Base-by-base conservation (phyloP, 2,329 filamentous ascomycete genomes). In the Penicillium sclerotiorum region DNA sequence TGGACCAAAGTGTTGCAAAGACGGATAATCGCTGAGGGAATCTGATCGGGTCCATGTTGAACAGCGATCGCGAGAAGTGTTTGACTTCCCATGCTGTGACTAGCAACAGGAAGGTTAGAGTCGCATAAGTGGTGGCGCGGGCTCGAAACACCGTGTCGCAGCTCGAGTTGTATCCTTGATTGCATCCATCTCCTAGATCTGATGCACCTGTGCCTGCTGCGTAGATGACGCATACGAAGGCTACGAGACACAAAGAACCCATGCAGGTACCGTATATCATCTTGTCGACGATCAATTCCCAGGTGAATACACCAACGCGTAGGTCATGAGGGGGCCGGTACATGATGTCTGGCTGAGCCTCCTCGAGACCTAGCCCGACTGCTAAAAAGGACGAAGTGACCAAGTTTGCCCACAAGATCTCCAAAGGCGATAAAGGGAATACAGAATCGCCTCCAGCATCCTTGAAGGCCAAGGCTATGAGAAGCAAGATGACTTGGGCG, bases 341-440 rank as follows among this genome's bases (percentile, higher is more conserved):
- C 83, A 95, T 90, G 49, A 95, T 85, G 61, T 92, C 87, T 2
- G 82, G 79, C 0, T 86, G 83, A 0, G 88, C 88, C 43, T 81
- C 77, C 69, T 95, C 90, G 39, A 90, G 85, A 8, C 90, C 90
- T 0, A 95, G 83, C 18, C 90, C 91, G 69, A 95, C 90, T 40
- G 90, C 91, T 1, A 90, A 88, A 70, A 94, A 86, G 18, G 87
- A 89, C 20, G 88, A 93, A 0, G 91, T 95, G 39, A 94, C 81
- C 81, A 95, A 89, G 70, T 95, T 95, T 66, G 95, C 89, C 90
- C 90, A 95, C 49, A 95, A 80, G 52, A 95, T 93, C 60, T 95
- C 86, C 12, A 95, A 80, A 2, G 90, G 90, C 1, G 88, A 87
- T 25, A 95, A 81, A 2, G 90, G 90, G 67, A 95, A 95, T 8